These are phyloP conservation scores for Trichoderma sp. DNA, from an alignment of 2,329 filamentous ascomycete species.

Conservation along the genomic window DNA sequence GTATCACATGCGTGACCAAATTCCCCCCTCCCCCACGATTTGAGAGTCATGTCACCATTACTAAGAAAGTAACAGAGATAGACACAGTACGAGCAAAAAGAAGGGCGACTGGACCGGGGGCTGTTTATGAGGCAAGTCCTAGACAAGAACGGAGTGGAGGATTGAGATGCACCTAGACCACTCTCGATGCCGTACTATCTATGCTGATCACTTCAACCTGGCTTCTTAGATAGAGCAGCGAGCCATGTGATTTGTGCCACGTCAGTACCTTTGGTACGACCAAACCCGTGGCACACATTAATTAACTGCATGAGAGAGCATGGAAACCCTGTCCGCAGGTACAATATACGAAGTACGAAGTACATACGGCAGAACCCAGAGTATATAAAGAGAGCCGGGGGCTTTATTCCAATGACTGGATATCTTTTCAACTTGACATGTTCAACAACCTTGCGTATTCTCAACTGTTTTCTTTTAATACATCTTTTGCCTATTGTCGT, in stretches of 20 bases:
- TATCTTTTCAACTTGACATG: background rate
- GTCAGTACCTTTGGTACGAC: constrained; percentile 16
- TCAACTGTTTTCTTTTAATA: background rate
- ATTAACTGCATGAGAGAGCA: background rate
- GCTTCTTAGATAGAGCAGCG: background rate
- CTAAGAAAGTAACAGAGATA: background rate
- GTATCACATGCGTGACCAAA: constrained; percentile 4
- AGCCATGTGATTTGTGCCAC: constrained; percentile 21
- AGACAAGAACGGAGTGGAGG: background rate
- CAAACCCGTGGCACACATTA: background rate
- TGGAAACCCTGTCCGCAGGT: background rate
- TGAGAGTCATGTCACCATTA: constrained; percentile 1
- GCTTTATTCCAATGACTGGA: background rate
- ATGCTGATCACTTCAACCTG: constrained; percentile 22
- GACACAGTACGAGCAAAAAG: constrained; percentile 11
- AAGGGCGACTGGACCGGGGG: background rate
- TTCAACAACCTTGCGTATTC: background rate
- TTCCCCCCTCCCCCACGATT: constrained; percentile 9
- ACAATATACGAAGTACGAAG: background rate
- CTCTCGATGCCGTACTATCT: background rate
- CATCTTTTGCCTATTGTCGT: background rate
- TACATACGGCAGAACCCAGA: background rate
- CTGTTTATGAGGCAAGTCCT: background rate
- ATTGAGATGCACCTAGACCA: constrained; percentile 10
- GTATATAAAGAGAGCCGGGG: background rate